Evolutionary conservation across 495 filamentous ascomycete genomes (phyloP), one percentile per base, ranked within the genome.

Genomic region (Zalerion maritima): DNA sequence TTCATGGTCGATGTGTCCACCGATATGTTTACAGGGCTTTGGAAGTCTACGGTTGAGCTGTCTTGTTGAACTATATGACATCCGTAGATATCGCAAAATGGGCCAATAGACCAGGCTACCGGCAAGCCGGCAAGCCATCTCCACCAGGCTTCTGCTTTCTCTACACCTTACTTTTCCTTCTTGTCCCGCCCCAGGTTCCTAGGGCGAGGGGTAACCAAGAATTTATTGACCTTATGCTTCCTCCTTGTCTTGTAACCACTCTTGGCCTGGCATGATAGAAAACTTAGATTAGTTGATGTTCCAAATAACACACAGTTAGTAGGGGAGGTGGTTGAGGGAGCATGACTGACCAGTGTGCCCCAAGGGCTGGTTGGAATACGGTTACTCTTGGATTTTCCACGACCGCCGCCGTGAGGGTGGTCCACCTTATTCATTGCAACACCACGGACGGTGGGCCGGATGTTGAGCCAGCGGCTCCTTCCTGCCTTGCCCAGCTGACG

Each of bases 321-420:
- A 18, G 18, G 7, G 36, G 21, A 23, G 32, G 12, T 10, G 39
- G 21, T 16, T 26, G 34, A 31, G 21, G 21, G 47, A 25, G 19
- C 7, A 19, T 31, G 20, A 70, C 81, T 53, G 78, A 93, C 85
- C 57, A 83, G 84, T 49, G 71, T 75, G 44, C 91, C 91, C 89
- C 89, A 97, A 35, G 85, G 85, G 60, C 82, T 92, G 49, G 84
- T 81, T 24, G 91, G 86, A 49, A 89, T 62, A 32, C 81, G 69
- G 53, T 96, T 96, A 67, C 89, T 86, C 78, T 97, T 96, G 14
- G 83, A 92, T 62, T 97, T 97, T 50, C 89, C 89, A 62, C 91
- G 69, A 50, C 89, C 89, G 77, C 89, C 89, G 69, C 89, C 89
- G 57, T 97, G 89, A 42, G 89, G 86, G 70, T 97, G 89, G 41